Percentiles rank a stretch among this genome's conserved stretches.
Evolutionary conservation across 1,139 yeast genomes (phyloP).

Genomic region (Hyphopichia wangnamkhiaoensis): DNA sequence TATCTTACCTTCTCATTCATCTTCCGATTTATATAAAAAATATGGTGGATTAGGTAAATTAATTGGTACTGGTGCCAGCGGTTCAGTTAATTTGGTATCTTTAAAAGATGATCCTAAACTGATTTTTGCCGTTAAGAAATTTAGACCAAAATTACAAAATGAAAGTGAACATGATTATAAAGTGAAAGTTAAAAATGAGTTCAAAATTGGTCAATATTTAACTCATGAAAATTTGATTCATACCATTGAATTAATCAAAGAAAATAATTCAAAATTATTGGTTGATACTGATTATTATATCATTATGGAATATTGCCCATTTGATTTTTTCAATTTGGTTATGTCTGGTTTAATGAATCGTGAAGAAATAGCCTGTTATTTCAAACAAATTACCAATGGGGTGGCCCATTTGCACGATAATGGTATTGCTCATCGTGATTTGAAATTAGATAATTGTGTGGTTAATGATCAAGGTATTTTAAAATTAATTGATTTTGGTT

Average conservation of each 20-base stretch:
- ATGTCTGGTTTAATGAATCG: conserved; percentile 68
- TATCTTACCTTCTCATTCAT: conserved; percentile 16
- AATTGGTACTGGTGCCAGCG: conserved; percentile 78
- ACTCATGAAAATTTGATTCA: conserved; percentile 64
- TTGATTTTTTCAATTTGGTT: conserved; percentile 73
- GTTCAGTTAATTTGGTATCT: conserved; percentile 64
- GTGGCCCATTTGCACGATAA: conserved; percentile 60
- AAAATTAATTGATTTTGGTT: conserved; percentile 76
- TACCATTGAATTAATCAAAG: conserved; percentile 64
- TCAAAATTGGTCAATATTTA: conserved; percentile 60
- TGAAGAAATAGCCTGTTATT: conserved; percentile 65
- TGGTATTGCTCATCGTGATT: conserved; percentile 77
- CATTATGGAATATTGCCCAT: conserved; percentile 76
- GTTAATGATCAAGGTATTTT: conserved; percentile 61
- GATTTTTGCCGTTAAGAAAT: conserved; percentile 69
- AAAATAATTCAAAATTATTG: conserved; percentile 27
- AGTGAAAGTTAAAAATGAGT: conserved; percentile 66
- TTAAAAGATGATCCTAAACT: conserved; percentile 45
- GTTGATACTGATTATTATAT: conserved; percentile 50
- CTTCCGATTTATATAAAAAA: conserved; percentile 36
- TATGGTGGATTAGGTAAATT: conserved; percentile 61
- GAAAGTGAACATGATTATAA: conserved; percentile 60
- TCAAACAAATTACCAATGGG: conserved; percentile 65
- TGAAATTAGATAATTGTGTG: conserved; percentile 77
- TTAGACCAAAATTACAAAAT: conserved; percentile 51